Base-by-base conservation (phyloP, 1,284 basidiomycete genomes). In the Trametes sp. region DNA sequence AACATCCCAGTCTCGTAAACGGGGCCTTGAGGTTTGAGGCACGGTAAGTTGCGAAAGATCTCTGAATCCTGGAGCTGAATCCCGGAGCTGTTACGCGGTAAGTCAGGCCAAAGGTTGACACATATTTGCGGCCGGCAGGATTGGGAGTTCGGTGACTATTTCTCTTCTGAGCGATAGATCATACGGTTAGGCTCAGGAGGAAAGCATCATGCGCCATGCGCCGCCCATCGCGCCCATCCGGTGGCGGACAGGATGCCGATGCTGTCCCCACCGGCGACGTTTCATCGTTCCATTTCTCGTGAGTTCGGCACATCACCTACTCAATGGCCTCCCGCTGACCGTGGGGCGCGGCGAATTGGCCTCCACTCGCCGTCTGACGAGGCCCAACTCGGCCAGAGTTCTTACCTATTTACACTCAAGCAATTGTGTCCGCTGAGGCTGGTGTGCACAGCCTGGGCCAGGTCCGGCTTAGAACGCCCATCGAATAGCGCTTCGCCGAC, bases 381-480 rank as follows among this genome's bases (percentile, higher is more conserved):
- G 51, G 51, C 29, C 24, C 36, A 41, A 23, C 24, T 13, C 35
- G 53, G 53, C 41, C 29, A 29, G 26, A 7, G 10, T 33, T 9
- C 6, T 2, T 23, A n/a, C 26, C 21, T 24, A 7, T 31, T 45
- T 29, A 33, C 35, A 23, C 42, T 41, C 41, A 29, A 33, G 29
- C 29, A 8, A 45, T 45, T 41, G 41, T 23, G 23, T 16, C 29
- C 53, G 53, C 42, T 29, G 8, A 42, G 36, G 10, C 53, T 36
- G 44, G 31, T 35, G 13, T n/a, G 44, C 54, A 56, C 54, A 26
- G 44, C 54, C 42, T 46, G 54, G 54, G 31, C 54, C 44, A 56
- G 54, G 44, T 56, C 31, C 54, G 44, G 54, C 54, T 46, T n/a
- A 28, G 31, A 55, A 35, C 54, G 54, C n/a, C 42, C 54, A 31